Base-by-base conservation (phyloP, 495 filamentous ascomycete genomes). In the Neurospora cerealis region DNA sequence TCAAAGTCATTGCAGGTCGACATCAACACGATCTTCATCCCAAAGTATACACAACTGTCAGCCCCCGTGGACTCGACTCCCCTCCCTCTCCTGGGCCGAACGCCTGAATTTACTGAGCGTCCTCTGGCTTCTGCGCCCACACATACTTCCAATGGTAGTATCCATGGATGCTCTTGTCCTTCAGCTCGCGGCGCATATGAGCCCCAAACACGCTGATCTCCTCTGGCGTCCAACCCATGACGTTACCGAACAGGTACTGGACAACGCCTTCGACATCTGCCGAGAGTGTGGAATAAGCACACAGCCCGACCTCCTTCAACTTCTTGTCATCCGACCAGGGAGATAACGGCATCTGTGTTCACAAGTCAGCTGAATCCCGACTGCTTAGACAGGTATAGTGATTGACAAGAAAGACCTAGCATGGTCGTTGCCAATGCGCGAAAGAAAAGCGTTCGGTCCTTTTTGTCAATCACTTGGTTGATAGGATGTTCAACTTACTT, bases 41-140 rank as follows among this genome's bases (percentile, higher is more conserved):
- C 46, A 10, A 48, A 2, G 9, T 13, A 24, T 21, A 13, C 11
- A 24, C 44, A 46, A 21, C 19, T 46, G 44, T n/a, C 41, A 44
- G 3, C 7, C 19, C 7, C 3, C 42, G 7, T n/a, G 19, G 19
- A n/a, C 19, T 44, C 19, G 42, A 3, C 42, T 44, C 19, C 42
- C 42, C 1, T 44, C 1, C 5, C 10, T 24, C 21, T 13, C 10
- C 46, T 11, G 21, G 10, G 21, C 10, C 46, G 21, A 54, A 24
- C 21, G 5, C 46, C 46, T 6, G 42, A 54, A 24, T 32, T 3
- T 32, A 62, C 54, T 32, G 24, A 15, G 54, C 24, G 6, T 62
- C 54, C 54, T 62, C 54, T 3, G 81, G 81, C 76, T 82, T 82
- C 70, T 75, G 78, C 21, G 77, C 81, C n/a, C 77, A 82, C 2